phyloP scores from a whole-genome alignment of 768 basidiomycete genomes.

The Multifurca ochricompacta region DNA sequence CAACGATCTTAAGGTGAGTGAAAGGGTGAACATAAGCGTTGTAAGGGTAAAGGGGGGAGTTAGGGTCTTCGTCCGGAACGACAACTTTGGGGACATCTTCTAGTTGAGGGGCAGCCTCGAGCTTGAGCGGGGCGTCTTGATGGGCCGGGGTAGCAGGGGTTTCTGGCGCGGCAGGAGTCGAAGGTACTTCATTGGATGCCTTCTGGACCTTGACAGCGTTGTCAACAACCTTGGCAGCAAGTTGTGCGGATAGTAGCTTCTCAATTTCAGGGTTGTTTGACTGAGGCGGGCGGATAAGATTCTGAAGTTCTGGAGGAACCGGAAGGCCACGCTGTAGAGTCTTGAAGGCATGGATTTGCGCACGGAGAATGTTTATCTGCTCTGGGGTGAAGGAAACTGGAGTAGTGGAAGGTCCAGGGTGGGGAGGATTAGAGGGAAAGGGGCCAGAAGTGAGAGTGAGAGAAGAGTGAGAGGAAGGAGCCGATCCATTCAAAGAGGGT shows the following conservation, averaged over 20 bases:
- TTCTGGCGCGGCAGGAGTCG: constrained; percentile 16
- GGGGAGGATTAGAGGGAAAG: constrained; percentile 40
- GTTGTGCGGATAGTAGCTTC: constrained; percentile 52
- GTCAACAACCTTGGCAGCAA: constrained; percentile 60
- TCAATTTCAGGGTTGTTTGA: constrained; percentile 55
- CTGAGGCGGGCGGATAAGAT: constrained; percentile 60
- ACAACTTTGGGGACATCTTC: constrained; percentile 66
- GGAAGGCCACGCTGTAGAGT: constrained; percentile 57
- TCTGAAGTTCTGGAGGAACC: constrained; percentile 61
- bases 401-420: constrained; percentile 51
- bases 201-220: constrained; percentile 69
- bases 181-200: constrained; percentile 30
- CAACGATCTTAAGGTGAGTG: constrained; percentile 58
- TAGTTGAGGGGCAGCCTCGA: constrained; percentile 45
- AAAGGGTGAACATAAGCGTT: constrained; percentile 86
- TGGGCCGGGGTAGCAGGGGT: constrained; percentile 1
- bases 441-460: constrained; percentile 43
- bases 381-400: constrained; percentile 73
- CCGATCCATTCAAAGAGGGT: constrained; percentile 29
- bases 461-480: constrained; percentile 32
- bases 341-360: constrained; percentile 79
- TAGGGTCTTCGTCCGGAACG: constrained; percentile 69
- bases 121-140: constrained; percentile 37
- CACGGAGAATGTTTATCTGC: constrained; percentile 68
- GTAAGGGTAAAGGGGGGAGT: constrained; percentile 84